These are phyloP conservation scores for Grammothele lineata DNA, from an alignment of 768 basidiomycete genomes.

Conservation along the genomic window DNA sequence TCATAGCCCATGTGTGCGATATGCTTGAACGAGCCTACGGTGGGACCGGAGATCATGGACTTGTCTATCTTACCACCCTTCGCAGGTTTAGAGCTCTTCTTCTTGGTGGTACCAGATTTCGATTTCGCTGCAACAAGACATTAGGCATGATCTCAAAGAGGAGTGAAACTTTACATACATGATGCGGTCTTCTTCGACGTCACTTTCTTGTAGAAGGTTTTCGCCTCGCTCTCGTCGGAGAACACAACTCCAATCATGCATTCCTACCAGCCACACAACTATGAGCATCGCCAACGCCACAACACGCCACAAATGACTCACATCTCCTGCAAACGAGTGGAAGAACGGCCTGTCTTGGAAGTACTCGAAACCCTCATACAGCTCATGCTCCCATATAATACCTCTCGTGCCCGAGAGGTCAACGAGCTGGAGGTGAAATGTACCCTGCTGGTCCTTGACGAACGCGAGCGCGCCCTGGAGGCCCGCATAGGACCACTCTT, in stretches of 20 bases:
- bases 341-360: slow-evolving; percentile 85
- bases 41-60: slow-evolving; percentile 84
- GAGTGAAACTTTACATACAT: not conserved
- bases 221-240: slow-evolving; percentile 80
- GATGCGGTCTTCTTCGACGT: slow-evolving; percentile 49
- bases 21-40: slow-evolving; percentile 76
- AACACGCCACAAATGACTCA: slow-evolving; percentile 37
- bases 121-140: slow-evolving; percentile 27
- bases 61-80: slow-evolving; percentile 87
- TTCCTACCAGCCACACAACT: slow-evolving; percentile 42
- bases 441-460: slow-evolving; percentile 53
- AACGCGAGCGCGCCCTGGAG: slow-evolving; percentile 84
- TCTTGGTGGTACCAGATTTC: slow-evolving; percentile 44
- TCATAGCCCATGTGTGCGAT: slow-evolving; percentile 96
- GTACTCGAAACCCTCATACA: slow-evolving; percentile 81
- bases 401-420: slow-evolving; percentile 83
- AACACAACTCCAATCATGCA: slow-evolving; percentile 93
- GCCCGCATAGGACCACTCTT: slow-evolving; percentile 83
- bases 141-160: not conserved
- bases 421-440: slow-evolving; percentile 70
- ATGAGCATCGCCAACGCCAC: not conserved
- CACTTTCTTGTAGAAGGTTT: slow-evolving; percentile 83
- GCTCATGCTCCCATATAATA: slow-evolving; percentile 89
- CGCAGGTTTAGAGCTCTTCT: slow-evolving; percentile 47
- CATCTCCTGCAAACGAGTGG: slow-evolving; percentile 90